Conservation (phyloP, 306 rosid genomes). For the Carpinus viminea region DNA sequence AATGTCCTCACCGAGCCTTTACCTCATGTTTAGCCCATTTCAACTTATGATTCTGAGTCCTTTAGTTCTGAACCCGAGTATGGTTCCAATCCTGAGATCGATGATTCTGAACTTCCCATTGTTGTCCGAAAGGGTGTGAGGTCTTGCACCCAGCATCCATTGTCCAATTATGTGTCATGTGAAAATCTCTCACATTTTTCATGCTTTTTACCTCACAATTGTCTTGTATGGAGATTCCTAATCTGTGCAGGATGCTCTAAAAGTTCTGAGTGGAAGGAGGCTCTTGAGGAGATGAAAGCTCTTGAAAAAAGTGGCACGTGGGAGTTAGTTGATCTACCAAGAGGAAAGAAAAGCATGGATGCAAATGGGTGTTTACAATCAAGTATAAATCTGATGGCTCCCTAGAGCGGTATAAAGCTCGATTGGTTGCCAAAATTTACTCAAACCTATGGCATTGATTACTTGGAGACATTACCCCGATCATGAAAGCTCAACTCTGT, state of each 20-base stretch:
- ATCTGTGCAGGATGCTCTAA: background rate
- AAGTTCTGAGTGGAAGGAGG: background rate
- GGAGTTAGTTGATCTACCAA: too few species aligned
- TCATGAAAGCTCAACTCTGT: background rate
- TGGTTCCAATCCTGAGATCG: too few species aligned
- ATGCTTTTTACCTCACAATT: background rate
- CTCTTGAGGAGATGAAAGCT: background rate
- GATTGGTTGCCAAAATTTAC: conserved; percentile 2
- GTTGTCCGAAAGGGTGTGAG: too few species aligned
- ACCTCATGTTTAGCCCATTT: too few species aligned
- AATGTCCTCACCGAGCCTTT: too few species aligned
- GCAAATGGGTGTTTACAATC: conserved; percentile 8
- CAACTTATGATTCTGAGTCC: too few species aligned
- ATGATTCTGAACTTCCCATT: too few species aligned
- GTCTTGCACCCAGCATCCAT: background rate
- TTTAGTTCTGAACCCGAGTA: too few species aligned
- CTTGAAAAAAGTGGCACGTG: too few species aligned
- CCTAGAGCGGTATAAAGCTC: background rate
- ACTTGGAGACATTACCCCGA: background rate
- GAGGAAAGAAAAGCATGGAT: too few species aligned
- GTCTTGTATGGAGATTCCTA: background rate
- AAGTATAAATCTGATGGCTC: background rate
- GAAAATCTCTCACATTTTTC: background rate
- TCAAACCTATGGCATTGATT: conserved; percentile 13
- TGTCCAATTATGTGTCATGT: background rate